Base-by-base conservation (phyloP, 208 protist genomes). In the Crithidia sp. region DNA sequence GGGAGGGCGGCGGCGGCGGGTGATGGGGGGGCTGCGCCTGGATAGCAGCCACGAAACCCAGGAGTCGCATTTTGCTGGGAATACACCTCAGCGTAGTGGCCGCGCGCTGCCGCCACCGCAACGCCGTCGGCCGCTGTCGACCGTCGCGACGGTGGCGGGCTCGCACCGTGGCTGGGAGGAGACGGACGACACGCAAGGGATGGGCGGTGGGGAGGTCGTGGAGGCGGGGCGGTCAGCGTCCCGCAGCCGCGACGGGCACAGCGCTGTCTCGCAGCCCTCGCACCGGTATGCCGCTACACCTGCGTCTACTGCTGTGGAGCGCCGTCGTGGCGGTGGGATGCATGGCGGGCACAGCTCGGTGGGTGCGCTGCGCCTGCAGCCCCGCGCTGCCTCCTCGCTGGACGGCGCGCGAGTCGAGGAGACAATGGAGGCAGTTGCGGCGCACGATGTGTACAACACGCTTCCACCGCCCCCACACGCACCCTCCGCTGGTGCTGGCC, bases 1-100 rank as follows among this genome's bases (percentile, higher is more conserved):
- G 3, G 56, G 57, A 41, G 14, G 47, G 50, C 64, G 65, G 12
- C 65, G 65, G 14, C 54, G 65, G 8, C 65, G 65, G 3, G 8
- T 70, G 14, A 3, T 61, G 53, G 62, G 10, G 3, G 49, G 49
- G 16, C 37, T 41, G 2, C 62, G 71, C 49, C 44, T 8, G 9
- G 28, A 19, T n/a, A 61, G 60, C 53, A 17, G 60, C 37, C 10
- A 8, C 47, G 8, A 37, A 53, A 4, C 41, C 4, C 41, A 5
- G 43, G 13, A 52, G 14, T 12, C 5, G 0, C 28, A 28, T 3
- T 17, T 28, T 28, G 1, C 28, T 1, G 28, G 54, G 28, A 7
- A 28, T 16, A 39, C 16, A 45, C 43, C n/a, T 17, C 37, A 50
- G 53, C 52, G 40, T 13, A 13, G 45, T 49, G 45, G 36, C 8